These are phyloP conservation scores for Colletotrichum limetticola DNA, from an alignment of 2,329 filamentous ascomycete species.

Conservation along the genomic window DNA sequence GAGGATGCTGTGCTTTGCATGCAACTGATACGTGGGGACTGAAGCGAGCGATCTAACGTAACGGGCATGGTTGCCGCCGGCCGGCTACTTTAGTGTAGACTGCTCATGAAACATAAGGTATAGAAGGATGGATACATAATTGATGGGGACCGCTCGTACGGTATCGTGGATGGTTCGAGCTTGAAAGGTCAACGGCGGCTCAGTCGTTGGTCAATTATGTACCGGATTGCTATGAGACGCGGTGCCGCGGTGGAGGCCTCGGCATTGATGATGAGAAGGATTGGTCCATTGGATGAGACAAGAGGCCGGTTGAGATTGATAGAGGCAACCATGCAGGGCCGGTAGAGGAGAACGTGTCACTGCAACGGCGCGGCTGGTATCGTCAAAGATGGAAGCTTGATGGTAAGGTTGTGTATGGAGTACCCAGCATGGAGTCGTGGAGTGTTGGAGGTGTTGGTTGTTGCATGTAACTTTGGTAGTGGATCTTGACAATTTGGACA, in stretches of 20 bases:
- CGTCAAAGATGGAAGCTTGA: not conserved
- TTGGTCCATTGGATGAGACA: not conserved
- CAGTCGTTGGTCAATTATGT: not conserved
- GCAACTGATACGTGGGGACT: constrained; percentile 25
- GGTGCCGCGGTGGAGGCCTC: constrained; percentile 4
- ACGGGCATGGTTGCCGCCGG: constrained; percentile 17
- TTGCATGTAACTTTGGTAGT: constrained; percentile 24
- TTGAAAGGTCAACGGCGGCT: not conserved
- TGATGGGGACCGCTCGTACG: not conserved
- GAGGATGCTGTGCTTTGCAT: constrained; percentile 20
- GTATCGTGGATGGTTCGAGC: not conserved
- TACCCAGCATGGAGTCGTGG: not conserved
- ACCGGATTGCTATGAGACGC: not conserved
- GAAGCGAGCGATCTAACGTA: constrained; percentile 25
- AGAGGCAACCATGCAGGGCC: not conserved
- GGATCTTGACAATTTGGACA: constrained; percentile 13
- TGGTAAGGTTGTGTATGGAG: not conserved
- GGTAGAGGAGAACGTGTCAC: not conserved
- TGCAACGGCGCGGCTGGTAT: not conserved
- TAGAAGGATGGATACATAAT: constrained; percentile 8
- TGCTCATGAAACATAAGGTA: not conserved
- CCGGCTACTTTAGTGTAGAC: not conserved
- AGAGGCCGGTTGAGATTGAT: not conserved
- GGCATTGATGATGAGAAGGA: not conserved
- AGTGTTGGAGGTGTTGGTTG: constrained; percentile 12